Conservation (phyloP, 495 filamentous ascomycete genomes). For the Aspergillus nanangensis region DNA sequence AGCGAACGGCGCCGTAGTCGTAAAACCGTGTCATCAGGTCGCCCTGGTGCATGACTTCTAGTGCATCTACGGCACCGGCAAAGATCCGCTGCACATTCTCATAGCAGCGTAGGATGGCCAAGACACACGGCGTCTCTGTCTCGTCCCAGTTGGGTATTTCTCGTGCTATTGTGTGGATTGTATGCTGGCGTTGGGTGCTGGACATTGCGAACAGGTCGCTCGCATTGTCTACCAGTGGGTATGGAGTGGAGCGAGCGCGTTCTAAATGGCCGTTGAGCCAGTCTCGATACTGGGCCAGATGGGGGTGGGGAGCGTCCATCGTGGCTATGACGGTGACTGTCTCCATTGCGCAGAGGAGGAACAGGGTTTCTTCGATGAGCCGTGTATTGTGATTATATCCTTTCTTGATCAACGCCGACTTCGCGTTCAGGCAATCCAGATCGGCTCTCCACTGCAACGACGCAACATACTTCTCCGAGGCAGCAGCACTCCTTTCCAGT, state of each 20-base stretch:
- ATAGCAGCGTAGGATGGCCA: constrained; percentile 10
- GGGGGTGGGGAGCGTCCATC: background rate
- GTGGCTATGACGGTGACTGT: background rate
- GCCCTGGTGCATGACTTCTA: constrained; percentile 28
- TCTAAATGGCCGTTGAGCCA: background rate
- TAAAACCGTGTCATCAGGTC: constrained; percentile 26
- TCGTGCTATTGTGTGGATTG: no score
- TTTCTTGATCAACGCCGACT: no score
- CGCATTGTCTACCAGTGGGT: background rate
- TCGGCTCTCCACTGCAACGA: no score
- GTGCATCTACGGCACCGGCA: constrained; percentile 12
- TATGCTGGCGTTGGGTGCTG: background rate
- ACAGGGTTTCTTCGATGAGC: constrained; percentile 4
- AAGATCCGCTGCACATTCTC: constrained; percentile 14
- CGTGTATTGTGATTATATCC: constrained; percentile 3
- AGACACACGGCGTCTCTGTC: background rate
- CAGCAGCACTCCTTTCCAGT: no score
- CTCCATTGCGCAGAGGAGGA: constrained; percentile 10
- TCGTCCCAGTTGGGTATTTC: no score
- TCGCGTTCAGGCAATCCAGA: no score
- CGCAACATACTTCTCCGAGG: no score
- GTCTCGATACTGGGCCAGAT: background rate
- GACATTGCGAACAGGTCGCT: background rate
- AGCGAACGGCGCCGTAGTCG: constrained; percentile 9
- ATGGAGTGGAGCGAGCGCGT: background rate